Evolutionary conservation across 768 basidiomycete genomes (phyloP).

Genomic region (Suillus ampliporus): DNA sequence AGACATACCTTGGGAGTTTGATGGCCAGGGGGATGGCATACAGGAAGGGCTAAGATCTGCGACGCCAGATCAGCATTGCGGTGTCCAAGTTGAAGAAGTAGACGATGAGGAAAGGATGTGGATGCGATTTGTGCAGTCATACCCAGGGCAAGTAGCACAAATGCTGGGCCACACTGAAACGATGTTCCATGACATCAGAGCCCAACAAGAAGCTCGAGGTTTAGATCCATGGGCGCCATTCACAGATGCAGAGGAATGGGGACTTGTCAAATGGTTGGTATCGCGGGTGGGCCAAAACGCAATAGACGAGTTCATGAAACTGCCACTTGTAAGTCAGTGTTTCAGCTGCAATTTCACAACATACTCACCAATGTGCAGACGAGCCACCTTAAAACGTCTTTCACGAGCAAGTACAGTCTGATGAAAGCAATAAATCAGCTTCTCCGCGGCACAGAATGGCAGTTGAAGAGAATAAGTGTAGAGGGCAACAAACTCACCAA

Average conservation of each 20-base stretch:
- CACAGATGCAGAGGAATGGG: constrained; percentile 22
- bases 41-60: background rate
- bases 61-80: constrained; percentile 2
- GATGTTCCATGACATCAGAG: constrained; percentile 13
- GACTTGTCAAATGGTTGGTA: constrained; percentile 25
- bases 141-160: background rate
- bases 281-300: constrained; percentile 23
- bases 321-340: constrained; percentile 27
- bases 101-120: background rate
- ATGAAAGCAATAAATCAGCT: constrained; percentile 15
- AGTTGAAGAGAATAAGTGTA: constrained; percentile 15
- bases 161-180: constrained; percentile 2
- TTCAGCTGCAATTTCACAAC: background rate
- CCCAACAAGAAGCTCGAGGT: constrained; percentile 3
- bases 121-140: constrained; percentile 1
- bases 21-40: background rate
- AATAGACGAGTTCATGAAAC: constrained; percentile 25
- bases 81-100: constrained; percentile 1
- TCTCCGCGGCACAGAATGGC: constrained; percentile 20
- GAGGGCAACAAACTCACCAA: constrained; percentile 19
- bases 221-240: constrained; percentile 16
- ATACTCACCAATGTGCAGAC: constrained; percentile 3
- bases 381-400: background rate
- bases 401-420: constrained; percentile 1
- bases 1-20: background rate